phyloP scores from a whole-genome alignment of 192 early-diverging fungal genomes.

The Coemansia guatemalensis region DNA sequence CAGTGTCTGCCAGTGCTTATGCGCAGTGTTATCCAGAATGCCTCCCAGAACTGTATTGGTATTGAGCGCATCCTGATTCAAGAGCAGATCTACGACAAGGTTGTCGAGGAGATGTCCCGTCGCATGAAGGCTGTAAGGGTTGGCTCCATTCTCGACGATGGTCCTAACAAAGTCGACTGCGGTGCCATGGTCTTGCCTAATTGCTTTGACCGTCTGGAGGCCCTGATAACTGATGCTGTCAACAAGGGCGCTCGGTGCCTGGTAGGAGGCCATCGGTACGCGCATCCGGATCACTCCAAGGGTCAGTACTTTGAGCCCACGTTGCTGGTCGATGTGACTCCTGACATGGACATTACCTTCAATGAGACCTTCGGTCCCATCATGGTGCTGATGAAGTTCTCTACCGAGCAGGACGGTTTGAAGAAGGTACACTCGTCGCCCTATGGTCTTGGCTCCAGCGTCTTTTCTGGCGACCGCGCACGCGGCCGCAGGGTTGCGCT shows the following conservation, averaged over 20 bases:
- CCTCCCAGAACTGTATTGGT: conserved; percentile 90
- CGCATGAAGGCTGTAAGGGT: conserved; percentile 64
- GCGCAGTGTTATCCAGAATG: conserved; percentile 86
- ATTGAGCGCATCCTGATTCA: conserved; percentile 84
- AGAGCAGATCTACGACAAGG: conserved; percentile 61
- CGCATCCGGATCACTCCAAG: conserved; percentile 67
- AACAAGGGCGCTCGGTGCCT: conserved; percentile 71
- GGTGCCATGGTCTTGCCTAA: conserved; percentile 82
- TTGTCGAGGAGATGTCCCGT: conserved; percentile 63
- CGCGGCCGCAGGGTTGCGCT: conserved; percentile 63
- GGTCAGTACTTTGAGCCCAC: conserved; percentile 85
- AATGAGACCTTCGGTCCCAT: conserved; percentile 81
- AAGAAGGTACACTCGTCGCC: conserved; percentile 64
- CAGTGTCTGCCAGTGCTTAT: conserved; percentile 71
- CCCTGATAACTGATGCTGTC: conserved; percentile 73
- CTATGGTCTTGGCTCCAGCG: conserved; percentile 76
- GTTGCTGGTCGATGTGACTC: conserved; percentile 72
- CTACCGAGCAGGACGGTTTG: conserved; percentile 66
- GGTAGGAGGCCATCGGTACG: conserved; percentile 65
- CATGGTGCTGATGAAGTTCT: conserved; percentile 75
- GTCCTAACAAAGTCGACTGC: conserved; percentile 63
- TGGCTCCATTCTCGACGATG: conserved; percentile 69
- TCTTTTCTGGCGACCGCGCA: conserved; percentile 70
- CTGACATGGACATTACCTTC: conserved; percentile 74
- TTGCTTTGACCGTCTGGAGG: conserved; percentile 58